Evolutionary conservation across 2,329 filamentous ascomycete species (phyloP), one percentile per base, ranked within the genome.

Genomic region (Sclerotiophoma versabilis): DNA sequence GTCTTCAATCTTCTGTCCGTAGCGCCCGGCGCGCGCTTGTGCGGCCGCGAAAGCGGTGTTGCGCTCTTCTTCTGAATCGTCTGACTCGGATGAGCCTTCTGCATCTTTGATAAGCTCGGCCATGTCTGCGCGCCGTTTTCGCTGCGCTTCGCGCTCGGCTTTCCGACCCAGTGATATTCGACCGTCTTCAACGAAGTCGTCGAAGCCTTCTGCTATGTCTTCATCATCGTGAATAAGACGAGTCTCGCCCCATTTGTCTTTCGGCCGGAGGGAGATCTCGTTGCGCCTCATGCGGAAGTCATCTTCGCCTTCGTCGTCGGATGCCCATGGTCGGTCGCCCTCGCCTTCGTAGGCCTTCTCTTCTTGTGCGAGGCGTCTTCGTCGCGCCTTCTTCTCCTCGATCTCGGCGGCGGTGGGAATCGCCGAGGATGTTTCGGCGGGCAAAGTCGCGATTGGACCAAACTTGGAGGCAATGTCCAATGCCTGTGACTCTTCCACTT

Each of bases 131-230:
- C 90, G 85, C 25, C 90, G 85, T 37, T 83, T 83, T 47, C 81
- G 82, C 42, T 84, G 75, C 38, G 83, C 88, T 63, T 92, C 90
- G 17, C 84, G 85, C 75, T 95, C 91, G 0, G 92, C 92, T 57
- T 89, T 90, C 58, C 83, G 86, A 27, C 92, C 91, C 0, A 97
- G 80, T 1, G 90, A 85, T 9, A 97, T 84, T 7, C 86, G 85
- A 8, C 90, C 92, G 69, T 96, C 91, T 33, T 95, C 90, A 8
- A 95, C 91, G 65, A 91, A 96, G 49, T 93, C 89, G 56, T 98
- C 93, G 64, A 96, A 98, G 0, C 92, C 93, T 76, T 98, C 95
- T 30, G 90, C 91, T 0, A 97, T 83, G 68, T 98, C 92, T 71
- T 98, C 93, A 65, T 98, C 93, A 27, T 97, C 92, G 34, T 83